Base-by-base conservation (phyloP, 306 rosid genomes). In the Urtica urens region DNA sequence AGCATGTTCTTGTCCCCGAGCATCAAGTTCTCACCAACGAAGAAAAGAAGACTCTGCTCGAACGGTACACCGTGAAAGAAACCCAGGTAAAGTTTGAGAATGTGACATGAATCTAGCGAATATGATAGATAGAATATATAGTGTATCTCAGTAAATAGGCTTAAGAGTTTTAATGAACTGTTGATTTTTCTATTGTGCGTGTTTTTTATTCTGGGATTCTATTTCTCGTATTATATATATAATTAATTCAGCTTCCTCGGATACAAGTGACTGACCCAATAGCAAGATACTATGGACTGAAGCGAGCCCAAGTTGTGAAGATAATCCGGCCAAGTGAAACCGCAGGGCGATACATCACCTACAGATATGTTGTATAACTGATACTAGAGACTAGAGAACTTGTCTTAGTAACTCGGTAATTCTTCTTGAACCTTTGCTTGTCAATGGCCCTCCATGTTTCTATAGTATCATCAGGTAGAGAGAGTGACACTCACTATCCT, bases 231-330 rank as follows among this genome's bases (percentile, higher is more conserved):
- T n/a, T n/a, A n/a, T n/a, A n/a, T n/a, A 57, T 29, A 2, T 35
- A 23, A 28, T 30, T 26, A 41, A 20, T 33, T 38, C 79, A 81
- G 97, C 81, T 84, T 38, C 95, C 95, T 7, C 87, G 93, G 54
- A 77, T 90, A 34, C 97, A 79, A 60, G 75, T 79, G 46, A 72
- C 80, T 0, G 97, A 84, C 64, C 97, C 97, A 5, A 52, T 90
- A 41, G 78, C 97, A 14, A 75, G 90, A 70, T 90, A 81, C 58
- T 84, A 77, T 7, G 95, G 95, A 33, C 75, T 90, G 61, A 81
- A 72, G 78, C 90, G 87, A n/a, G 97, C 87, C 38, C 93, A 88
- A 40, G 93, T 88, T 47, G 97, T 90, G 46, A 81, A 79, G 86
- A 88, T 88, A 29, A 72, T 72, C 64, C 62, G 93, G 41, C 71